Evolutionary conservation across 208 protist species (phyloP), one percentile per base, ranked within the genome.

Genomic region (Acanthamoeba castellanii): DNA sequence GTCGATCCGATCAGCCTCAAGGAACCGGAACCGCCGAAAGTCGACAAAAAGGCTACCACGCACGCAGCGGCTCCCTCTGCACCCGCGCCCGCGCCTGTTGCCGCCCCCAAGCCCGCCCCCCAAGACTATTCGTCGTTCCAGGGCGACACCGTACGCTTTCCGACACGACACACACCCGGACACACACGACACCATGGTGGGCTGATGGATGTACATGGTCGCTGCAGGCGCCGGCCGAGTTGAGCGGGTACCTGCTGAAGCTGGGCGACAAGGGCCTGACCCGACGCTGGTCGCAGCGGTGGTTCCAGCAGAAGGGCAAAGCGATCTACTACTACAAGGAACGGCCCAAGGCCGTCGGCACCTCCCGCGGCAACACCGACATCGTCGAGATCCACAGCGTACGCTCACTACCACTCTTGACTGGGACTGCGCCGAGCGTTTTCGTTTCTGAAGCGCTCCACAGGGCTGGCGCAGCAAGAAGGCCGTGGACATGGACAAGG

Each of bases 341-440:
- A 6, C 20, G 61, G 61, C 61, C 61, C n/a, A 70, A n/a, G 61
- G 25, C 61, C 61, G n/a, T 22, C 61, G 61, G 61, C 61, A 70
- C 61, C 61, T 70, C 61, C n/a, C 61, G 61, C 61, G n/a, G 25
- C 61, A 70, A 70, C n/a, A 70, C 61, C 61, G 61, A 70, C n/a
- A 70, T 70, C n/a, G 25, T 70, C 20, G 61, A 70, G 61, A 70
- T 70, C 61, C 61, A 70, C n/a, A 70, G 61, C 61, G 61, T 70
- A 70, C 61, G n/a, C 61, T 70, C 61, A 70, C n/a, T 18, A 5
- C 16, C 61, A 42, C n/a, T 22, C n/a, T 70, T 7, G 5, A 9
- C 20, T 11, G 7, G 45, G 45, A 9, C 45, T 47, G 7, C 37
- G 37, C 45, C 45, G 45, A 47, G 45, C 45, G 45, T 42, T 42